phyloP scores from a whole-genome alignment of 75 land plant genomes.

The Picea sitchensis region DNA sequence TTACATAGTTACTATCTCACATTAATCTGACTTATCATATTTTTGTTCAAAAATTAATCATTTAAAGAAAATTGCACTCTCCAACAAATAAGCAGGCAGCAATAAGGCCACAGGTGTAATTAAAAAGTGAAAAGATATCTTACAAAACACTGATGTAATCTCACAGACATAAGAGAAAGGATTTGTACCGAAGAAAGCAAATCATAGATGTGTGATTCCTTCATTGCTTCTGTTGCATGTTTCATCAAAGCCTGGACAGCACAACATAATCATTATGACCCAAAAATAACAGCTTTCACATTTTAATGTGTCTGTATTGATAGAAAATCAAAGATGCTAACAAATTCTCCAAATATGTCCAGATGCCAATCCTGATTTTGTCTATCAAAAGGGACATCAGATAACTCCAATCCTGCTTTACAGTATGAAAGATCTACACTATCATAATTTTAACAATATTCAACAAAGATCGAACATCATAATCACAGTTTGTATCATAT shows the following conservation, averaged over 20 bases:
- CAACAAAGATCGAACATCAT: not conserved
- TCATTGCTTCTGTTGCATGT: conserved; percentile 83
- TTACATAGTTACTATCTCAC: not conserved
- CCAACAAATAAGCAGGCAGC: not conserved
- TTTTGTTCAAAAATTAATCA: not conserved
- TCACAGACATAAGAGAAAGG: not conserved
- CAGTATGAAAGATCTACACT: not conserved
- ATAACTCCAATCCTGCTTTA: not conserved
- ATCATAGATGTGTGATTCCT: conserved; percentile 64
- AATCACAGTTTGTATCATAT: not conserved
- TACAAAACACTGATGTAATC: not conserved
- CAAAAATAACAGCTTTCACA: not conserved
- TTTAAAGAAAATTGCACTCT: not conserved
- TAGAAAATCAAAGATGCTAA: not conserved
- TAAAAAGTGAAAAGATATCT: not conserved
- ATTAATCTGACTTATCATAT: not conserved
- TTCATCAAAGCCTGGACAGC: conserved; percentile 59
- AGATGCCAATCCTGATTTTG: not conserved
- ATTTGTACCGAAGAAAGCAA: conserved; percentile 28
- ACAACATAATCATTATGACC: conserved; percentile 3
- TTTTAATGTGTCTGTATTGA: too few species aligned
- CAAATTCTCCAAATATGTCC: not conserved
- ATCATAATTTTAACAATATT: not conserved
- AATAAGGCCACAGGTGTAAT: not conserved
- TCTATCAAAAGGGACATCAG: not conserved